phyloP scores from a whole-genome alignment of 2,329 filamentous ascomycete species.

The Neofusicoccum ribis region DNA sequence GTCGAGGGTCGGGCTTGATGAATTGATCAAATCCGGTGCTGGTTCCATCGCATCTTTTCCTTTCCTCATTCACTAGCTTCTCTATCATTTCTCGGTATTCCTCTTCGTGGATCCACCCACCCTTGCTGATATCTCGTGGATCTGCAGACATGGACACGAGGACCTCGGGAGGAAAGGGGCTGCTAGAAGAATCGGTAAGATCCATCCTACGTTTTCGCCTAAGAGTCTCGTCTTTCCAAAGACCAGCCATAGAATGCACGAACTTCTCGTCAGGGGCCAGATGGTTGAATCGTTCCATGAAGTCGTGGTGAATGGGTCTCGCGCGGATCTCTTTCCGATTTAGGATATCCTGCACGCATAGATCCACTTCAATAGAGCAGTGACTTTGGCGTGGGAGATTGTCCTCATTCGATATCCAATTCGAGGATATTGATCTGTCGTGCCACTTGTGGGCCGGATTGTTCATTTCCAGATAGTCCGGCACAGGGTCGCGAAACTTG shows the following conservation, averaged over 20 bases:
- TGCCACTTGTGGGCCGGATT: conserved; percentile 74
- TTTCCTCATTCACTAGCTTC: conserved; percentile 66
- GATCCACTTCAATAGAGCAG: conserved; percentile 85
- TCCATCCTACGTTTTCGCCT: conserved; percentile 73
- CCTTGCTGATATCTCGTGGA: conserved; percentile 66
- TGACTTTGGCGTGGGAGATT: conserved; percentile 77
- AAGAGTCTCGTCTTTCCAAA: conserved; percentile 88
- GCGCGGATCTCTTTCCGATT: conserved; percentile 77
- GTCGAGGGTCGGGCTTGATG: conserved; percentile 55
- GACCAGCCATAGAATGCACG: conserved; percentile 87
- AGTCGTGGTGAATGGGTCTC: conserved; percentile 82
- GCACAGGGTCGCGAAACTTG: conserved; percentile 74
- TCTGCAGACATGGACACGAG: conserved; percentile 89
- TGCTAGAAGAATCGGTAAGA: conserved; percentile 63
- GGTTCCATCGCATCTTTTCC: conserved; percentile 45
- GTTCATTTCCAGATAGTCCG: conserved; percentile 64
- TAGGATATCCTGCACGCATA: conserved; percentile 82
- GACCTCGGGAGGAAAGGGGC: conserved; percentile 77
- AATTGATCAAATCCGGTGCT: conserved; percentile 66
- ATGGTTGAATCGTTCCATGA: conserved; percentile 70
- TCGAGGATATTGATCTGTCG: conserved; percentile 64
- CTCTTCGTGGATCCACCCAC: conserved; percentile 91
- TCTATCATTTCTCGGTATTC: conserved; percentile 70
- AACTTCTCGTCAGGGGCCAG: conserved; percentile 71
- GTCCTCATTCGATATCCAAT: conserved; percentile 62